phyloP scores from a whole-genome alignment of 306 rosid genomes.

The Lathyrus sativus region DNA sequence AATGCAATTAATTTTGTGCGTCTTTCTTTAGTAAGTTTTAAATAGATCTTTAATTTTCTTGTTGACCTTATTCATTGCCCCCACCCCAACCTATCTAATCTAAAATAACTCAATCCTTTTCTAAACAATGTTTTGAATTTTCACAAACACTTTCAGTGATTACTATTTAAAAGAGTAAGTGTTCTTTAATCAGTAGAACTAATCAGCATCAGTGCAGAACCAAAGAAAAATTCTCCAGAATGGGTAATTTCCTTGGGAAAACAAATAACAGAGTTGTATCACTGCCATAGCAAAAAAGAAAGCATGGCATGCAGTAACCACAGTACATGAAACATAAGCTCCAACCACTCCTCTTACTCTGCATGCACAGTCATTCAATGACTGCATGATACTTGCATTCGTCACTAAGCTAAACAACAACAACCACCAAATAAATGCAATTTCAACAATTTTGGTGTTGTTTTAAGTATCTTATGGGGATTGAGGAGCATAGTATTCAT shows the following conservation, averaged over 20 bases:
- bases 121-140: too few species aligned
- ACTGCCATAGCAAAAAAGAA: slow-evolving; percentile 32
- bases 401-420: slow-evolving; percentile 23
- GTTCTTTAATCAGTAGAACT: background rate
- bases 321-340: background rate
- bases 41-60: too few species aligned
- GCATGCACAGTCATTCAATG: background rate
- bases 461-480: slow-evolving; percentile 25
- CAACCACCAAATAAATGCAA: slow-evolving; percentile 4
- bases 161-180: too few species aligned
- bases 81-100: too few species aligned
- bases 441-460: slow-evolving; percentile 26
- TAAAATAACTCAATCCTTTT: too few species aligned
- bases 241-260: slow-evolving; percentile 38
- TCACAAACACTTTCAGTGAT: too few species aligned
- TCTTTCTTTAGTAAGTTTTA: too few species aligned
- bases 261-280: slow-evolving; percentile 14
- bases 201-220: background rate
- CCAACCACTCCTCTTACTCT: slow-evolving; percentile 33
- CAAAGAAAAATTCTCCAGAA: slow-evolving; percentile 13
- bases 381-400: slow-evolving; percentile 35
- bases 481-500: slow-evolving; percentile 33
- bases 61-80: too few species aligned
- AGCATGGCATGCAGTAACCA: slow-evolving; percentile 14
- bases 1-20: too few species aligned